Conservation (phyloP, 192 early-diverging fungal species). For the Podila epigama region DNA sequence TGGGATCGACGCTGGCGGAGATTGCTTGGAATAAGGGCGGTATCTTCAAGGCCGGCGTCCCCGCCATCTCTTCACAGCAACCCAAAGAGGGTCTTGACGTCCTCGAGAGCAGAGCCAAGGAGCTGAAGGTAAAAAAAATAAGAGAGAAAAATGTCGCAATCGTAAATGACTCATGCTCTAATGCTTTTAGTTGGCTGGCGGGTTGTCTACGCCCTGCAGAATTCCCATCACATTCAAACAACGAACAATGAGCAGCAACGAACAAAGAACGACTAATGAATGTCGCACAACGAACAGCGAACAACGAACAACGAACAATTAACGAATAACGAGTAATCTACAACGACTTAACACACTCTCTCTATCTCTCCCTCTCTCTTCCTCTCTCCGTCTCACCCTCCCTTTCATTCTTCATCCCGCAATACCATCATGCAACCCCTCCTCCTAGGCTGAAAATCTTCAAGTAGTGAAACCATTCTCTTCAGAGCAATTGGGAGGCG, state of each 20-base stretch:
- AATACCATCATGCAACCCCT: no score
- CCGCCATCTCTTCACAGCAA: slow-evolving; percentile 79
- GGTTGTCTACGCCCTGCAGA: neutral
- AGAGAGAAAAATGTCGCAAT: no score
- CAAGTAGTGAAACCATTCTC: slow-evolving; percentile 17
- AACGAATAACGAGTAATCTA: no score
- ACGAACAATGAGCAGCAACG: no score
- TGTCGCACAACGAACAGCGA: no score
- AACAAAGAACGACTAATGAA: no score
- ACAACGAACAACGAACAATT: no score
- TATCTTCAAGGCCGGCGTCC: slow-evolving; percentile 79
- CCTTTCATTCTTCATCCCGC: neutral
- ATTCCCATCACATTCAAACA: no score
- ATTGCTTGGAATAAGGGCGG: slow-evolving; percentile 91
- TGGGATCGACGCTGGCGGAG: slow-evolving; percentile 76
- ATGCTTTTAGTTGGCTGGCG: neutral
- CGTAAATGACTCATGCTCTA: no score
- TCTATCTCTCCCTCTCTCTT: no score
- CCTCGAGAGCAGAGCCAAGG: slow-evolving; percentile 71
- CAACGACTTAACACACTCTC: no score
- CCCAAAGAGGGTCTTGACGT: slow-evolving; percentile 69
- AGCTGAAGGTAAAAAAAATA: slow-evolving; percentile 59
- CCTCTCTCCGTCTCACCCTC: neutral
- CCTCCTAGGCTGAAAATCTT: no score
- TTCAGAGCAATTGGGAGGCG: slow-evolving; percentile 11